A percentile compares a stretch with the other conserved stretches of the same genome.
Evolutionary conservation across 1,284 basidiomycete genomes (phyloP).

Genomic region (Mrakiaceae sp.): DNA sequence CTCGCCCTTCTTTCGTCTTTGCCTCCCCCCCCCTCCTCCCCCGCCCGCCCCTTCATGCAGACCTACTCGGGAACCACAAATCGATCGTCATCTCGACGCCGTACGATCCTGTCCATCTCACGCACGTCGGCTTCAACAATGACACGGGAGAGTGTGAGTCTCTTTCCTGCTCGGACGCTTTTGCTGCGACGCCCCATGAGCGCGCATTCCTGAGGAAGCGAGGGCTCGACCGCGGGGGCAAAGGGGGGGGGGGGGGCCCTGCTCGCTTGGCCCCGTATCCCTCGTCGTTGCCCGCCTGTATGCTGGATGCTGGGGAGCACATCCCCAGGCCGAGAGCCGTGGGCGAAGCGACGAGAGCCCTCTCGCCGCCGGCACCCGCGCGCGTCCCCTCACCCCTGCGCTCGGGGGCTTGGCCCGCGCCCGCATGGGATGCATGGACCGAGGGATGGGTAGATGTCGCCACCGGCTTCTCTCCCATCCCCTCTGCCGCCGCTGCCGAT

Average conservation of each 20-base stretch:
- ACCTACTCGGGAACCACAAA: constrained; percentile 67
- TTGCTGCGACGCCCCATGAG: constrained; percentile 12
- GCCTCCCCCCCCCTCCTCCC: neutral
- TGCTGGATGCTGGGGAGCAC: too few relatives aligned
- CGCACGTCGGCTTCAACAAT: constrained; percentile 98
- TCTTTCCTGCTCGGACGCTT: too few relatives aligned
- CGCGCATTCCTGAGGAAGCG: too few relatives aligned
- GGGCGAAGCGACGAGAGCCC: too few relatives aligned
- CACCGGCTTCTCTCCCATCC: too few relatives aligned
- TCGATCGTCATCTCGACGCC: constrained; percentile 89
- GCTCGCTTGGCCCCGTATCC: neutral
- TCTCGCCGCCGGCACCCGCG: too few relatives aligned
- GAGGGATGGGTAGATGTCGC: too few relatives aligned
- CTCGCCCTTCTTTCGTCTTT: neutral
- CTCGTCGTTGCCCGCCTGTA: neutral
- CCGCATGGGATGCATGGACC: too few relatives aligned
- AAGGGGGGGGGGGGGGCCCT: neutral
- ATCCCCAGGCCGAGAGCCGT: too few relatives aligned
- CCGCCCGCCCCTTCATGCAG: constrained; percentile 31
- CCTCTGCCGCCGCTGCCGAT: too few relatives aligned
- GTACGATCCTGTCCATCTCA: constrained; percentile 98
- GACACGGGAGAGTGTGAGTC: constrained; percentile 78
- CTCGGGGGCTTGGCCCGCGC: too few relatives aligned
- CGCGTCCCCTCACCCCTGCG: too few relatives aligned
- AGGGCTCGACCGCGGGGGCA: neutral